Base-by-base conservation (phyloP, 441 rosid genomes). In the Pelargonium cotyledonis region DNA sequence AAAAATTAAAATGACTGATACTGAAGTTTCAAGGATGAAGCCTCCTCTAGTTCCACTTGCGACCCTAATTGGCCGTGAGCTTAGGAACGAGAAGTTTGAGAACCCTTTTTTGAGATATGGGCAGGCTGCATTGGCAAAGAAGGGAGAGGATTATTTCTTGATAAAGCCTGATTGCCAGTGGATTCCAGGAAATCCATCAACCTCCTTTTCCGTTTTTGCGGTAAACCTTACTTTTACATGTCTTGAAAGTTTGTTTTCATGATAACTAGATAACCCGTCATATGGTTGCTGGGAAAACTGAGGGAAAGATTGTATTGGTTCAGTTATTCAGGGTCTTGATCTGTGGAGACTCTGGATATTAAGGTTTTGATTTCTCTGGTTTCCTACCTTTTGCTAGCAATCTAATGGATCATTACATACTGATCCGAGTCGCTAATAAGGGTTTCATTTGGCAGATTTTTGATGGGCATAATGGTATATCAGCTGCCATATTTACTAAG, bases 381-480 rank as follows among this genome's bases (percentile, higher is more conserved):
- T 60, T 60, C 63, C 35, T 60, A 23, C 26, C 67, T n/a, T 31
- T 57, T 57, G 4, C 0, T 1, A 31, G 18, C 12, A 58, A 58
- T 19, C 31, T 18, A 19, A 58, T 21, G 46, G 63, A 18, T 58
- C 63, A 58, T 58, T 21, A 58, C 9, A 58, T 14, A 8, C 21
- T 7, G 10, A n/a, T 65, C 12, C 9, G 6, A 1, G 11, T 41
- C 68, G 6, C 55, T 62, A 63, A 47, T 23, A 10, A 73, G 72
- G 76, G 51, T 35, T 74, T 51, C 29, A 63, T n/a, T 73, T 35
- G 72, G 68, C 80, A 89, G 98, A 81, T 90, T 51, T 90, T 89
- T 69, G 96, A 93, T 55, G 97, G 98, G 53, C 98, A 90, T 70
- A 90, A 90, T 71, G 98, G 98, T 68, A 83, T 81, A 78, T 94